Evolutionary conservation across 2,329 filamentous ascomycete species (phyloP), one percentile per base, ranked within the genome.

Genomic region (Pseudocercospora eumusae): DNA sequence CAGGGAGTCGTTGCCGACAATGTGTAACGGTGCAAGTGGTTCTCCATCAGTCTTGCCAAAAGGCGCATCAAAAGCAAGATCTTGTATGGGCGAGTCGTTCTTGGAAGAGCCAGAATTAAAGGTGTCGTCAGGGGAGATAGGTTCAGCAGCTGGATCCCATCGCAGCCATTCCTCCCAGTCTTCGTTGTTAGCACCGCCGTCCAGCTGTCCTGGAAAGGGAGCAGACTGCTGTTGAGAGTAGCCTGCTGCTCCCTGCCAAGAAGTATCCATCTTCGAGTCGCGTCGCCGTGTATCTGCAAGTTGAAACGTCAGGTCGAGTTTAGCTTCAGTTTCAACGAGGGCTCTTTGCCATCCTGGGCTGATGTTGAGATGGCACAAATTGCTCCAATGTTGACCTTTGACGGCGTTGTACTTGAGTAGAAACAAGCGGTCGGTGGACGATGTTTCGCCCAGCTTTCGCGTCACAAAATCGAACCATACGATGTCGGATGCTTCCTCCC

Each of bases 81-180:
- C 70, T 53, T 75, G 74, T 6, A 74, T 56, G 3, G 74, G 74
- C 15, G 74, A 75, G 59, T 73, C 73, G 59, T 75, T 74, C 67
- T 74, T 73, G 55, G 69, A 74, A 4, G 70, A 73, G 47, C 63
- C 70, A 25, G 73, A 73, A 56, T 71, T 64, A 64, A 72, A 74
- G 25, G 71, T 73, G 49, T 73, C 73, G 56, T 74, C 72, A 10
- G 74, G 72, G 18, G 73, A 74, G 3, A 71, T 70, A n/a, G 70
- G 61, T 23, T 75, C 73, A 8, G 68, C 70, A 40, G 76, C 71
- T 53, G 78, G 77, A 69, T 81, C 78, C 77, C 78, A 81, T 60
- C 77, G 73, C 74, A 81, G 77, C 77, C 78, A 81, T 49, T 81
- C 76, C 67, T 77, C 79, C 79, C 79, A 81, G 66, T 76, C 75